These are phyloP conservation scores for Pseudoperonospora humuli DNA, from an alignment of 352 stramenopile species.

Conservation along the genomic window DNA sequence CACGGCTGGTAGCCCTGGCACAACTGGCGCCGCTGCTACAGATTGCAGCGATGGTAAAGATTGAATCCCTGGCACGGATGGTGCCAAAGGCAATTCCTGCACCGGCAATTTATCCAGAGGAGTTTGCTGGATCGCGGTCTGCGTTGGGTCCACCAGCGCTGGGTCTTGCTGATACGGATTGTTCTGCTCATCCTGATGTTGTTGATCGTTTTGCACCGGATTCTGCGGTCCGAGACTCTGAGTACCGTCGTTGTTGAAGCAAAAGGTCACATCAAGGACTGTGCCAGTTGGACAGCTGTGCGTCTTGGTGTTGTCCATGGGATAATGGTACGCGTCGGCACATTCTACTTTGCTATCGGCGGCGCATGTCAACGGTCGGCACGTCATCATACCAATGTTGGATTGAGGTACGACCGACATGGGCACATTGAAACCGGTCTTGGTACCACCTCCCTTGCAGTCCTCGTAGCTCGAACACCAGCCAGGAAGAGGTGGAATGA, in stretches of 20 bases:
- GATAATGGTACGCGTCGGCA: slow-evolving; percentile 53
- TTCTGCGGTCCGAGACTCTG: slow-evolving; percentile 2
- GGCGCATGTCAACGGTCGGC: slow-evolving; percentile 26
- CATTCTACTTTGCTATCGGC: slow-evolving; percentile 23
- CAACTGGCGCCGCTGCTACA: too few species aligned
- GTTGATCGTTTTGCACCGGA: neutral
- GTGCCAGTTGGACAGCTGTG: slow-evolving; percentile 36
- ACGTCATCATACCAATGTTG: slow-evolving; percentile 23
- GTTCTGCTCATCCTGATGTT: slow-evolving; percentile 2
- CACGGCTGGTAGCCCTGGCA: too few species aligned
- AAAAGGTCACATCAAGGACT: slow-evolving; percentile 50
- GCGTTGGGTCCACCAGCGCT: too few species aligned
- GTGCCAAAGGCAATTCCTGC: too few species aligned
- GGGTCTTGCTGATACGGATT: neutral
- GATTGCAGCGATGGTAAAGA: too few species aligned
- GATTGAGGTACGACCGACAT: slow-evolving; percentile 33
- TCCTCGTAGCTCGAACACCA: slow-evolving; percentile 25
- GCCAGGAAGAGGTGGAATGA: slow-evolving; percentile 37
- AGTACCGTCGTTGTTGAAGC: slow-evolving; percentile 18
- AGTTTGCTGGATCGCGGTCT: neutral
- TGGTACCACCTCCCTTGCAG: slow-evolving; percentile 26
- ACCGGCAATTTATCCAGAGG: too few species aligned
- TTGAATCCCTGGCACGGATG: too few species aligned
- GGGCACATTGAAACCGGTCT: slow-evolving; percentile 50
- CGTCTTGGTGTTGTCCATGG: slow-evolving; percentile 57